phyloP scores from a whole-genome alignment of 139 green algal genomes.

The Picochlorum costavermella region DNA sequence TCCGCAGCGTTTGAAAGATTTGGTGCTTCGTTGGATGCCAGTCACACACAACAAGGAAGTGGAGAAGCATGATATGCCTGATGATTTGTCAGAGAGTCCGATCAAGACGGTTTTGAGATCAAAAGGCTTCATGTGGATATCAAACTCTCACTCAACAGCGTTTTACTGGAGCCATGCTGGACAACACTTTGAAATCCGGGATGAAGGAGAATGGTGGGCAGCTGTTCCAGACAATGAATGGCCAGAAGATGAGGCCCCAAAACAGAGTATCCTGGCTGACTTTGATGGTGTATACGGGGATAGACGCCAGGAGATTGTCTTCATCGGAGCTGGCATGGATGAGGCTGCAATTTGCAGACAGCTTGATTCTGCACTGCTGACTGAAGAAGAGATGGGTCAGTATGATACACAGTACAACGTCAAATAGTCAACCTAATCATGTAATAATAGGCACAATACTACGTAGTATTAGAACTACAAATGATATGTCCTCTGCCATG shows the following conservation, averaged over 20 bases:
- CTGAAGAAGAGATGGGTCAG: slow-evolving; percentile 59
- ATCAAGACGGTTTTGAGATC: slow-evolving; percentile 80
- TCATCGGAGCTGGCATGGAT: slow-evolving; percentile 83
- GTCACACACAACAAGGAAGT: slow-evolving; percentile 67
- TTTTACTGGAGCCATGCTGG: slow-evolving; percentile 89
- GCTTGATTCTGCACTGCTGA: slow-evolving; percentile 75
- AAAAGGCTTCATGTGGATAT: slow-evolving; percentile 93
- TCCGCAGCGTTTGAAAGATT: slow-evolving; percentile 68
- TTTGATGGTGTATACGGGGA: slow-evolving; percentile 64
- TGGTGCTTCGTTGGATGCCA: slow-evolving; percentile 81
- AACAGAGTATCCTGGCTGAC: slow-evolving; percentile 58
- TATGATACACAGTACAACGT: slow-evolving; percentile 33
- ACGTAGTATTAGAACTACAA: not conserved
- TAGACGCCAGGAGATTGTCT: slow-evolving; percentile 89
- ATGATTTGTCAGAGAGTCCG: slow-evolving; percentile 44
- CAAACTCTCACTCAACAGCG: slow-evolving; percentile 66
- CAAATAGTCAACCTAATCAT: not conserved
- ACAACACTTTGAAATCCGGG: slow-evolving; percentile 88
- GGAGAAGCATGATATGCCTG: slow-evolving; percentile 27
- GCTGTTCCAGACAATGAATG: slow-evolving; percentile 70
- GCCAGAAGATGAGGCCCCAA: slow-evolving; percentile 48
- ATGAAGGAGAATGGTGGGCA: slow-evolving; percentile 75
- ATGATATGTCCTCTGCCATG: slow-evolving; percentile 8
- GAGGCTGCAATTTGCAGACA: slow-evolving; percentile 62
- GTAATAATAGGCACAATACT: too few relatives aligned